Base-by-base conservation (phyloP, 1,284 basidiomycete species). In the Austropuccinia psidii region DNA sequence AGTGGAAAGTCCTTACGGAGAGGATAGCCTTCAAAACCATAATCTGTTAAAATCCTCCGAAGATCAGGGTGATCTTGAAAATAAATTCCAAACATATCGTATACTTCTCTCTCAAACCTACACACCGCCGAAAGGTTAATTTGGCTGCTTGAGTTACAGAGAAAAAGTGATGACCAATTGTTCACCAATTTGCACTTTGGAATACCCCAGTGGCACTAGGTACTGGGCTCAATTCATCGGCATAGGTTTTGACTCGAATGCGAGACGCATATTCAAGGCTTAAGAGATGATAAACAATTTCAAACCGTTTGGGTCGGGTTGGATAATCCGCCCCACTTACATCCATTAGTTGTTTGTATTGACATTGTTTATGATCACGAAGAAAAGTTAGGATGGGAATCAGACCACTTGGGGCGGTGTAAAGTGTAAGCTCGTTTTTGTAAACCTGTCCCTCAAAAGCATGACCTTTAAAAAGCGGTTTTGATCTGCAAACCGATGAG, bases 11-110 rank as follows among this genome's bases (percentile, higher is more conserved):
- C 95, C 82, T 99, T 99, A 77, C 96, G 87, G 75, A 99, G 83
- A 15, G 95, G 95, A 81, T 99, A 93, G 31, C 96, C 96, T 83
- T 98, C 96, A 81, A 98, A 98, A 68, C 93, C 95, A 81, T 99
- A 99, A 82, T 99, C 96, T 62, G 96, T 99, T 78, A 99, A 84
- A 82, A 99, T 95, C 75, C 96, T 89, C 76, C 95, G 47, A 88
- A 99, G 85, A 82, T 99, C 96, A 17, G 95, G 96, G 83, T 99
- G 96, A 62, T 89, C 90, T 75, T 88, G 86, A 84, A 98, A 99
- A 85, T 95, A 97, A 74, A 99, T 91, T 73, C 96, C 96, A 81
- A 85, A 99, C 83, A 99, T 86, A 83, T 99, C 96, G 91, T 93
- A 99, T 39, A 92, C 89, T 82, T 99, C 96, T 75, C 96, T 87